Evolutionary conservation across 495 filamentous ascomycete genomes (phyloP), one percentile per base, ranked within the genome.

Genomic region (Aspergillus asperescens): DNA sequence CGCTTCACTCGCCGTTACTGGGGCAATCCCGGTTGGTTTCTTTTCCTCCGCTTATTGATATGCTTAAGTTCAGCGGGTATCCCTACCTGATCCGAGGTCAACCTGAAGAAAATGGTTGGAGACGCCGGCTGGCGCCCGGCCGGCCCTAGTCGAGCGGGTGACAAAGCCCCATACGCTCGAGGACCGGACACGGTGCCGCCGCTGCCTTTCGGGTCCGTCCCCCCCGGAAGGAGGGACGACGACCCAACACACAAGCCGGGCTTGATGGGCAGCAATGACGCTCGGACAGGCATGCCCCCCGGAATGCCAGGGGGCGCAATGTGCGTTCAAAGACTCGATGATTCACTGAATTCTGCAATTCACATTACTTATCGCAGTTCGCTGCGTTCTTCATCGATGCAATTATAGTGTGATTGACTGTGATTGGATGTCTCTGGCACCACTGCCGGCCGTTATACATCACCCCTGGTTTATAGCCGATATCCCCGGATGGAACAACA

Each of bases 291-390:
- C 44, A 48, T 48, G 44, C 44, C 44, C 44, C 44, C 44, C 44
- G 44, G 44, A 48, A 35, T 48, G 31, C 44, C 44, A 48, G 44
- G 44, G 44, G 44, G 44, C 44, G 44, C 44, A 48, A 48, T 48
- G 44, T 48, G 44, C 44, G 45, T 48, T 48, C 45, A 37, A 48
- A 48, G 45, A 48, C 45, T 48, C 29, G 45, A 48, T 48, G 45
- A 48, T 48, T 48, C 45, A 48, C 45, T 48, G 45, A 48, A 48
- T 48, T 48, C 45, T 48, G 45, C 45, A 48, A 48, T 48, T 48
- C 45, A 48, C 45, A 48, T 48, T 48, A 48, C 29, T 35, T 48
- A 48, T 48, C 45, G 45, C 45, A 48, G 29, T 48, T 48, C 45
- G 45, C 45, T 48, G 45, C 45, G 45, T 48, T 48, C 45, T 48